Conservation (phyloP, 139 green algal genomes). For the Edaphochlamys debaryana region DNA sequence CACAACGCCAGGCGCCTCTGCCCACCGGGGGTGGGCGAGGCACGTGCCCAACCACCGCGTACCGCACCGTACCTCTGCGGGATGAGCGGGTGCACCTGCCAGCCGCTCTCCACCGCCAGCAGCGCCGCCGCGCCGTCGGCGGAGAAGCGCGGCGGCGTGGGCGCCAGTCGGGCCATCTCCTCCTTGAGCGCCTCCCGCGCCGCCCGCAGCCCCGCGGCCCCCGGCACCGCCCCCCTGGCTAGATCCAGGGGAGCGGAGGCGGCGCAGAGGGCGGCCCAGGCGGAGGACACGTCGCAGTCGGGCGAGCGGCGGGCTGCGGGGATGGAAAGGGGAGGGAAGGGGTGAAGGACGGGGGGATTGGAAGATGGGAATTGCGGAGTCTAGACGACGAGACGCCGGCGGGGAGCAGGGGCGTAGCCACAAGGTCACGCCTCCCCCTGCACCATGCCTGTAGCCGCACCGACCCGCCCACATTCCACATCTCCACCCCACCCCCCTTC, state of each 20-base stretch:
- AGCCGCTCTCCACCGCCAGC: not conserved
- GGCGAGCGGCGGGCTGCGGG: slow-evolving; percentile 12
- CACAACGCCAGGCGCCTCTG: too few relatives aligned
- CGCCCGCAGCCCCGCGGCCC: not conserved
- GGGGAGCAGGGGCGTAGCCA: too few relatives aligned
- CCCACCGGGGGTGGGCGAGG: too few relatives aligned
- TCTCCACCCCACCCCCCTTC: not conserved
- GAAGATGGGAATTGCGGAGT: too few relatives aligned
- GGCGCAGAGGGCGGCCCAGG: not conserved
- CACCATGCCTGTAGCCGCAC: too few relatives aligned
- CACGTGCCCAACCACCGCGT: too few relatives aligned
- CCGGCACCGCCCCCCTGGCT: not conserved
- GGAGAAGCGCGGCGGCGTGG: slow-evolving; percentile 5
- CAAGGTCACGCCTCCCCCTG: too few relatives aligned
- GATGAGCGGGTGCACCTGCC: slow-evolving; percentile 25
- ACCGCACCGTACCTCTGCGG: slow-evolving; percentile 21
- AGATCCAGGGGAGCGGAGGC: not conserved
- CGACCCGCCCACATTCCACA: too few relatives aligned
- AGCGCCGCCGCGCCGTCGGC: not conserved
- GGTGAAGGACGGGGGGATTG: too few relatives aligned
- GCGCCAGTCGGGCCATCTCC: not conserved
- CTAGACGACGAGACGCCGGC: too few relatives aligned
- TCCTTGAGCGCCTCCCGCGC: not conserved
- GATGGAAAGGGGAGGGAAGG: too few relatives aligned
- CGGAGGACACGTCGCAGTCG: not conserved